A percentile compares a stretch with the other conserved stretches of the same genome.
Conservation (phyloP, 1,284 basidiomycete genomes). For the Veloporphyrellus conicus region DNA sequence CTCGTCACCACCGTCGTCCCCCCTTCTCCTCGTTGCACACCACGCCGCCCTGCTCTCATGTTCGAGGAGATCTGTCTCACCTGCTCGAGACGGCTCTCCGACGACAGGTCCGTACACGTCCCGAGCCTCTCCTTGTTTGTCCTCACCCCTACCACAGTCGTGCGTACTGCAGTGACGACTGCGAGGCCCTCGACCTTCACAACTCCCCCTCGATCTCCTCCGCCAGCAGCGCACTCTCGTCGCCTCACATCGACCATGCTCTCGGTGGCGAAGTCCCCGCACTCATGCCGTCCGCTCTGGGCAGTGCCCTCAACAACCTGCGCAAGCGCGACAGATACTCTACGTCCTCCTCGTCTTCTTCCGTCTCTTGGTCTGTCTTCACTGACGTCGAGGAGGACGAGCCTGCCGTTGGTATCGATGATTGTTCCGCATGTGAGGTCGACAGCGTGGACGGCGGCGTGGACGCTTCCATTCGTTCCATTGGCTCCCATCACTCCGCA, state of each 20-base stretch:
- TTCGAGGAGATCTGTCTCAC: constrained; percentile 72
- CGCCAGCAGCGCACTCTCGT: constrained; percentile 63
- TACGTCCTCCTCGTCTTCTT: constrained; percentile 57
- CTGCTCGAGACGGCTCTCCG: constrained; percentile 58
- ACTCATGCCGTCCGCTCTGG: constrained; percentile 54
- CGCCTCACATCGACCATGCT: constrained; percentile 54
- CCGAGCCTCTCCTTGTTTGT: constrained; percentile 17
- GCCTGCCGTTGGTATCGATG: constrained; percentile 36
- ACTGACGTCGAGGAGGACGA: constrained; percentile 60
- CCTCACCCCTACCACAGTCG: constrained; percentile 40
- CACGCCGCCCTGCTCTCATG: constrained; percentile 44
- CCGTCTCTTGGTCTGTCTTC: constrained; percentile 53
- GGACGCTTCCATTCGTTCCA: constrained; percentile 35
- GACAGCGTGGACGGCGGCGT: constrained; percentile 23
- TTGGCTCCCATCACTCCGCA: constrained; percentile 33
- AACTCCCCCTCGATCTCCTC: constrained; percentile 64
- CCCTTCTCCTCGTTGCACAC: neutral
- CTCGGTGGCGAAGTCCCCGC: constrained; percentile 55
- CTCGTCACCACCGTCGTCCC: constrained; percentile 4
- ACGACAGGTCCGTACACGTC: constrained; percentile 51
- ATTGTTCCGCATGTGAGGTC: constrained; percentile 39
- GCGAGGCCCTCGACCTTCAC: constrained; percentile 54
- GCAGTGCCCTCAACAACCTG: constrained; percentile 45
- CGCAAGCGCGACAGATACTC: constrained; percentile 47
- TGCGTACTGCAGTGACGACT: constrained; percentile 72